Evolutionary conservation across 169 alveolate genomes (phyloP).

Genomic region (Cryptosporidium ubiquitum): DNA sequence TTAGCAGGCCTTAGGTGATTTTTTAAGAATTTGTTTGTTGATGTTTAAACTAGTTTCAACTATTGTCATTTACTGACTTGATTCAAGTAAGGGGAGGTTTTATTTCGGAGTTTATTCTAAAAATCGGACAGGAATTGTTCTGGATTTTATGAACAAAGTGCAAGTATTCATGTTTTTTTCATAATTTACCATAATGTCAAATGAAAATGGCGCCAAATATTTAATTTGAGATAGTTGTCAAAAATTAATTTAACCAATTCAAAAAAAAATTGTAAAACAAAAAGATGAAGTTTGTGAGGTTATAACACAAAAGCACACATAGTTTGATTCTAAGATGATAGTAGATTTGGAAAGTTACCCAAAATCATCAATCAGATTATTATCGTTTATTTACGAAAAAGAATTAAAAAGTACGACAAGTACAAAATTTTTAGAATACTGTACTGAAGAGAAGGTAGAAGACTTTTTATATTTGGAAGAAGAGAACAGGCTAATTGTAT

Average conservation of each 20-base stretch:
- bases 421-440: not conserved
- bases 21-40: not conserved
- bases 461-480: not conserved
- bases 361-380: not conserved
- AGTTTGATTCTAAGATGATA: not conserved
- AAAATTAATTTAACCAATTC: not conserved
- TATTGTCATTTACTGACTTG: too few species aligned
- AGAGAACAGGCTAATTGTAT: conserved; percentile 21
- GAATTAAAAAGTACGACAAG: not conserved
- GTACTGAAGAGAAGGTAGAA: not conserved
- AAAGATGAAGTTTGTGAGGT: not conserved
- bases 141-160: not conserved
- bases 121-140: too few species aligned
- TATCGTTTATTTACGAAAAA: not conserved
- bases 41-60: too few species aligned
- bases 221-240: not conserved
- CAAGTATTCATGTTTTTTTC: not conserved
- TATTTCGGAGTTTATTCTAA: too few species aligned
- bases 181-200: too few species aligned
- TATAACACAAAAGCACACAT: not conserved
- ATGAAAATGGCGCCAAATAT: not conserved
- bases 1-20: not conserved
- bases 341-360: not conserved
- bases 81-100: not conserved
- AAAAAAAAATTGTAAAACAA: not conserved